Conservation (phyloP, 345 rosid genomes). For the Erucastrum elatum region DNA sequence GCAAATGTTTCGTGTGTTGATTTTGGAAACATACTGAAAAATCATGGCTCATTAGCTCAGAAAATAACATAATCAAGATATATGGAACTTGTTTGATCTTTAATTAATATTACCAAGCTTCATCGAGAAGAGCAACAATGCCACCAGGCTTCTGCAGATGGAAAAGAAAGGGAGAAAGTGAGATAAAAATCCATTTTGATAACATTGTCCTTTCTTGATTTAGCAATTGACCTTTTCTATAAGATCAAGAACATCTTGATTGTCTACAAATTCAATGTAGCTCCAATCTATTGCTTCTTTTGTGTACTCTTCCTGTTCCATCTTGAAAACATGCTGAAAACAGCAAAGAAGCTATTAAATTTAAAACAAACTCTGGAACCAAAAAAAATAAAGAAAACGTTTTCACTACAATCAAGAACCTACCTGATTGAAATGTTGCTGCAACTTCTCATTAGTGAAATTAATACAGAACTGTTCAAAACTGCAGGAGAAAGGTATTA, state of each 20-base stretch:
- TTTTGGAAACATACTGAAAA: not conserved
- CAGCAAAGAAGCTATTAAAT: not conserved
- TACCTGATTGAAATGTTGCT: constrained; percentile 17
- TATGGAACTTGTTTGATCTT: not conserved
- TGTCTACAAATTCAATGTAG: constrained; percentile 11
- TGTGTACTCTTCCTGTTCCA: constrained; percentile 11
- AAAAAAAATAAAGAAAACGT: not conserved
- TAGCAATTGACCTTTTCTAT: not conserved
- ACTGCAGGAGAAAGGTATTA: not conserved
- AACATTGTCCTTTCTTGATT: not conserved
- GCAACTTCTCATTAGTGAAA: constrained; percentile 18
- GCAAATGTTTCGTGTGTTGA: too few species aligned
- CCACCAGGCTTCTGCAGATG: constrained; percentile 78
- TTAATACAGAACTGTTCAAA: constrained; percentile 18
- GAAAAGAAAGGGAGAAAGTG: not conserved
- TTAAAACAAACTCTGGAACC: not conserved
- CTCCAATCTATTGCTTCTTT: constrained; percentile 16
- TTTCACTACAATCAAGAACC: not conserved
- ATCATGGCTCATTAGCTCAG: not conserved
- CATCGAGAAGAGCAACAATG: constrained; percentile 77
- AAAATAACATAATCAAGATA: too few species aligned
- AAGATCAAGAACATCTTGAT: constrained; percentile 4
- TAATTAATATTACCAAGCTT: constrained; percentile 62
- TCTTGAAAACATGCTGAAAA: constrained; percentile 12
- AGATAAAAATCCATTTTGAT: not conserved